Evolutionary conservation across 805 yeast genomes (phyloP).

Genomic region (Groenewaldozyma salmanticensis): DNA sequence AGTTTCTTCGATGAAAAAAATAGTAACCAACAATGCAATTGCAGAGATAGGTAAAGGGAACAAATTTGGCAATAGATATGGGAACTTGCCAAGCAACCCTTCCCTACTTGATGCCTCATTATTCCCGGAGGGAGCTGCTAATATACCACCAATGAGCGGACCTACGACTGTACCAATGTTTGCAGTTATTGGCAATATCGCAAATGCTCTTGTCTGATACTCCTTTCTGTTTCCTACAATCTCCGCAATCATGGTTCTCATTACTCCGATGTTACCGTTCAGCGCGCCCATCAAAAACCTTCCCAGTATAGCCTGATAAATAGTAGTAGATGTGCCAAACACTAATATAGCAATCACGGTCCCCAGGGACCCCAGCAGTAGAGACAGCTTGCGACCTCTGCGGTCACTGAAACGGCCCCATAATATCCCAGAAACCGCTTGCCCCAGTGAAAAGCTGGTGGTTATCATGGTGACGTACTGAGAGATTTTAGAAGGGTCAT

Average conservation of each 20-base stretch:
- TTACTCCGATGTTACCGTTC: conserved; percentile 56
- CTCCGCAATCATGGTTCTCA: conserved; percentile 54
- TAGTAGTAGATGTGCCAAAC: conserved; percentile 47
- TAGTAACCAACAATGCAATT: conserved; percentile 13
- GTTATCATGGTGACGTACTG: conserved; percentile 37
- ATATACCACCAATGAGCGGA: conserved; percentile 45
- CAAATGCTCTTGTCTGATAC: conserved; percentile 54
- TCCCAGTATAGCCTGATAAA: conserved; percentile 43
- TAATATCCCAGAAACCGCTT: conserved; percentile 44
- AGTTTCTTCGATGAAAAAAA: conserved; percentile 20
- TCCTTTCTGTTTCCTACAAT: conserved; percentile 40
- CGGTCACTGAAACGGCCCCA: conserved; percentile 51
- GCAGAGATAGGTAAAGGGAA: conserved; percentile 34
- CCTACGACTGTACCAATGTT: conserved; percentile 52
- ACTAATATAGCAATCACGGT: conserved; percentile 38
- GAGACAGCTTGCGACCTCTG: conserved; percentile 46
- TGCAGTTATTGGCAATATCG: conserved; percentile 49
- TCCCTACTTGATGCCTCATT: conserved; percentile 14
- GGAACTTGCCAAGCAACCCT: conserved; percentile 27
- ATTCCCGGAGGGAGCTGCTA: conserved; percentile 30
- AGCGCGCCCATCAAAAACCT: conserved; percentile 45
- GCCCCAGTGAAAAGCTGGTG: conserved; percentile 52
- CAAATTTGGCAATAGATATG: conserved; percentile 44
- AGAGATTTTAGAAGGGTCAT: conserved; percentile 17
- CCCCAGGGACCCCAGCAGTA: conserved; percentile 44